phyloP scores from a whole-genome alignment of 768 basidiomycete species.

The Cystofilobasidium capitatum region DNA sequence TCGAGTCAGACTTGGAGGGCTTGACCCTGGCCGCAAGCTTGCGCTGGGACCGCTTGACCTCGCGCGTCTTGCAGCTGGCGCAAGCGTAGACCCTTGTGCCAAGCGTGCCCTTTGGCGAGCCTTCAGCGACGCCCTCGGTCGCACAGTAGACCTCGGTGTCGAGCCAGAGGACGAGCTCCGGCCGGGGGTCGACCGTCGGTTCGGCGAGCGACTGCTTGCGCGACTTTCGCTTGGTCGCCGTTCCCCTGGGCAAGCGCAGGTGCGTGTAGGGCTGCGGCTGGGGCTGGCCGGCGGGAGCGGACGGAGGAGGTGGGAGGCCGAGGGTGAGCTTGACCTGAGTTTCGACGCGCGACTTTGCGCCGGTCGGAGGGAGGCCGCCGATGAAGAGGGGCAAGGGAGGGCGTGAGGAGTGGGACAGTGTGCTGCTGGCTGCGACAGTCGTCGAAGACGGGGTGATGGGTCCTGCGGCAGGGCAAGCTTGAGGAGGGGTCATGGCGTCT shows the following conservation, averaged over 20 bases:
- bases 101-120: not conserved
- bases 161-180: constrained; percentile 62
- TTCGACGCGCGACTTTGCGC: constrained; percentile 88
- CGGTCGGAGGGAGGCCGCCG: constrained; percentile 68
- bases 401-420: not conserved
- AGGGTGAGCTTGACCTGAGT: constrained; percentile 68
- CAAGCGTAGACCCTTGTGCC: constrained; percentile 56
- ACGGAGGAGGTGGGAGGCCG: constrained; percentile 55
- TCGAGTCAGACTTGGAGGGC: constrained; percentile 41
- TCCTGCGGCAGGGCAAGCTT: too few species aligned
- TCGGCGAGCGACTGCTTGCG: constrained; percentile 60
- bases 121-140: constrained; percentile 56
- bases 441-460: not conserved
- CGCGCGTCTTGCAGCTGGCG: constrained; percentile 76
- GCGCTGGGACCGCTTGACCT: constrained; percentile 73
- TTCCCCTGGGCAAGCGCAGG: constrained; percentile 67
- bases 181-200: constrained; percentile 39
- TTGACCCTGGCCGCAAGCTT: constrained; percentile 76
- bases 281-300: constrained; percentile 20
- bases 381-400: constrained; percentile 59
- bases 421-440: not conserved
- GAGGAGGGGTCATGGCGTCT: too few species aligned
- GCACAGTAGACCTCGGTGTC: constrained; percentile 68
- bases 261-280: constrained; percentile 62
- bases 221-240: constrained; percentile 72